These are phyloP conservation scores for Alternaria consortialis DNA, from an alignment of 2,329 filamentous ascomycete species.

Conservation along the genomic window DNA sequence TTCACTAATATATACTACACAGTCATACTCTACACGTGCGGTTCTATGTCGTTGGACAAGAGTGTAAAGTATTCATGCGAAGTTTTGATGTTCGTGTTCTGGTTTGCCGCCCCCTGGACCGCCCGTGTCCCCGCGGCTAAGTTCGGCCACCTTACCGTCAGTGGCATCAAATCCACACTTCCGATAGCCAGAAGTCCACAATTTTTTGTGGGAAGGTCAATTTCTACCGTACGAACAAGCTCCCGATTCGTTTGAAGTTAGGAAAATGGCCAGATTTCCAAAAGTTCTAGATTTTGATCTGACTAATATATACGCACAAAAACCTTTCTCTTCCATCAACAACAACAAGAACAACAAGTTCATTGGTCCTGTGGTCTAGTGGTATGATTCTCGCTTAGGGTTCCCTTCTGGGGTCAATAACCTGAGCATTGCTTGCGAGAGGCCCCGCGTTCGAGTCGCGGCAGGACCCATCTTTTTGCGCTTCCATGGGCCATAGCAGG, in stretches of 20 bases:
- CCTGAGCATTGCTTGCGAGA: constrained; percentile 37
- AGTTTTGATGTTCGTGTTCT: neutral
- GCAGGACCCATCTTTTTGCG: constrained; percentile 32
- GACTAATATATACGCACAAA: neutral
- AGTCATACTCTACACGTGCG: neutral
- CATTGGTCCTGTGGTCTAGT: constrained; percentile 60
- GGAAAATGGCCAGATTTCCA: too few relatives aligned
- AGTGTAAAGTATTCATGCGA: neutral
- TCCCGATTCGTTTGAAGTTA: neutral
- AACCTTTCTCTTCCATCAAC: neutral
- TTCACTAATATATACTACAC: neutral
- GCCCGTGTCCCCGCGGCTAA: neutral
- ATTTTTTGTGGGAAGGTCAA: neutral
- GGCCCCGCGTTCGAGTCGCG: constrained; percentile 42
- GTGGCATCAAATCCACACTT: neutral
- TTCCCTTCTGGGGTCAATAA: neutral
- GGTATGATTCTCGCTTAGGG: constrained; percentile 77
- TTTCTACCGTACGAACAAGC: neutral
- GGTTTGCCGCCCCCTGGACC: neutral
- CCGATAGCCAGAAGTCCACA: neutral
- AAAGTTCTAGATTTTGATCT: rapidly evolving
- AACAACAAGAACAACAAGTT: neutral
- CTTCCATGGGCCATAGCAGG: neutral
- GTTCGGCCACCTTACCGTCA: neutral
- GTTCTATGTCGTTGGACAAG: neutral